phyloP scores from a whole-genome alignment of 495 filamentous ascomycete species.

The Penicillium bovifimosum region DNA sequence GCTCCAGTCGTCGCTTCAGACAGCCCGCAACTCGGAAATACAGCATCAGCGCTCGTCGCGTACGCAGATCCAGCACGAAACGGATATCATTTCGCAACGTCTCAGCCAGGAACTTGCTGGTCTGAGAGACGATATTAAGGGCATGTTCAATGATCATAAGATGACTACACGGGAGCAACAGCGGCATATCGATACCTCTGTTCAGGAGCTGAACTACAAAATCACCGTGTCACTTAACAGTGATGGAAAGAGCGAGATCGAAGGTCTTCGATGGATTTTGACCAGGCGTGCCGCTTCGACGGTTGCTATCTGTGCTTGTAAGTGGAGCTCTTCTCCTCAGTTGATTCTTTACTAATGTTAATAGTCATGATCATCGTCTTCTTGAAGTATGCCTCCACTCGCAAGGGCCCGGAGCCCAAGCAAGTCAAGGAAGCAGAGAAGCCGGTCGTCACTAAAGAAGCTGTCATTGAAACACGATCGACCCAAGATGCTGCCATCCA shows the following conservation, averaged over 20 bases:
- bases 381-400: slow-evolving; percentile 40
- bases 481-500: slow-evolving; percentile 15
- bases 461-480: slow-evolving; percentile 20
- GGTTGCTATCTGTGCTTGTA: slow-evolving; percentile 49
- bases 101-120: slow-evolving; percentile 72
- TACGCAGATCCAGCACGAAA: slow-evolving; percentile 81
- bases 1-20: slow-evolving; percentile 72
- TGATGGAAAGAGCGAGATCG: slow-evolving; percentile 84
- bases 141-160: slow-evolving; percentile 93
- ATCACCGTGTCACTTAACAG: slow-evolving; percentile 82
- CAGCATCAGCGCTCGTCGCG: slow-evolving; percentile 72
- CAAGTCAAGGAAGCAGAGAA: slow-evolving; percentile 35
- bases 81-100: slow-evolving; percentile 82
- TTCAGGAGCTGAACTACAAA: slow-evolving; percentile 90
- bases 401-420: slow-evolving; percentile 27
- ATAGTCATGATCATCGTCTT: slow-evolving; percentile 46
- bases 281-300: slow-evolving; percentile 81
- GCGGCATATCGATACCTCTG: slow-evolving; percentile 71
- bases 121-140: slow-evolving; percentile 85
- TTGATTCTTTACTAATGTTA: slow-evolving; percentile 17
- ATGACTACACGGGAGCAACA: slow-evolving; percentile 87
- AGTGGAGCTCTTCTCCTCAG: slow-evolving; percentile 6
- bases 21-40: slow-evolving; percentile 46
- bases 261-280: slow-evolving; percentile 84
- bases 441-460: slow-evolving; percentile 23